These are phyloP conservation scores for Ceratonia siliqua DNA, from an alignment of 306 rosid genomes.

Conservation along the genomic window DNA sequence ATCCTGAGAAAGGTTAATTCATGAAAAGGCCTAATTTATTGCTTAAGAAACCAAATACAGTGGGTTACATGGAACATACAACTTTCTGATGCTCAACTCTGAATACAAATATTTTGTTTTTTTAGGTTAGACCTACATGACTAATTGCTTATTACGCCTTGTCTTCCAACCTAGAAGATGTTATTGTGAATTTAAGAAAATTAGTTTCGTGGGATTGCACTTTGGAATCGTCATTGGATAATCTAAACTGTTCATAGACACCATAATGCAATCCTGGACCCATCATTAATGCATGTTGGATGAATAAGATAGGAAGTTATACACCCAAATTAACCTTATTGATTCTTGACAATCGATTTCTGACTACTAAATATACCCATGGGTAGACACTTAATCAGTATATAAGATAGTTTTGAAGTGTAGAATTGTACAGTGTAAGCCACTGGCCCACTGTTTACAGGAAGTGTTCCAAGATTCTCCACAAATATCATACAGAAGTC, in stretches of 20 bases:
- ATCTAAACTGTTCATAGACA: background rate
- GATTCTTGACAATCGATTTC: background rate
- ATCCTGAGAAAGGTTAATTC: conserved; percentile 44
- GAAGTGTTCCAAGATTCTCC: background rate
- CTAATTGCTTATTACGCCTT: background rate
- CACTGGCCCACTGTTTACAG: background rate
- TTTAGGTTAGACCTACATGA: background rate
- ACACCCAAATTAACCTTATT: background rate
- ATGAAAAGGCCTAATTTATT: conserved; percentile 34
- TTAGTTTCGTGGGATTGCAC: background rate
- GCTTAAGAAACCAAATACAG: conserved; percentile 23
- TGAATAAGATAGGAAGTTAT: background rate
- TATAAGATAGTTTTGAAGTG: background rate
- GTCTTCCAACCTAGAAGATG: background rate
- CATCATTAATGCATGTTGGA: conserved; percentile 1
- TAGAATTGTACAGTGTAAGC: background rate
- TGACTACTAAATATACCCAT: background rate
- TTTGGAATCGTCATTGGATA: conserved; percentile 16
- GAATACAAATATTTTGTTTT: background rate
- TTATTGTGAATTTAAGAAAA: conserved; percentile 4
- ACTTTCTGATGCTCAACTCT: conserved; percentile 2
- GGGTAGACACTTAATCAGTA: background rate
- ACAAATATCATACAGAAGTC: background rate
- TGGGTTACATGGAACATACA: conserved; percentile 8
- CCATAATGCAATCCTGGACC: background rate